These are phyloP conservation scores for Eragrostis curvula DNA, from an alignment of 176 grass and related monocot genomes.

Conservation along the genomic window DNA sequence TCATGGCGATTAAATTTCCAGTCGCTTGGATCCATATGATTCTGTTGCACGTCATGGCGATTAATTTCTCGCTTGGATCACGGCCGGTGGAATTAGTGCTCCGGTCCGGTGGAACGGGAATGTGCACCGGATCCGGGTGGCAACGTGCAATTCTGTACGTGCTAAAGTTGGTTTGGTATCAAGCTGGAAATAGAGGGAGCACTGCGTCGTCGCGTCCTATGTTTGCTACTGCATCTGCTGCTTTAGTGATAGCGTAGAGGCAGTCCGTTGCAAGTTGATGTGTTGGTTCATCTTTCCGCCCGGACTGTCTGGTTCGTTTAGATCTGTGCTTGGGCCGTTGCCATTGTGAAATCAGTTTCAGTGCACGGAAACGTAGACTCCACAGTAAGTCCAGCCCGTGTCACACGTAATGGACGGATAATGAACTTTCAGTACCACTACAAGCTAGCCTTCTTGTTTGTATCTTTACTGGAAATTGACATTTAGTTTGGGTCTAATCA, in stretches of 20 bases:
- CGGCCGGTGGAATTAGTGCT: neutral
- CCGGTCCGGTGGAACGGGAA: neutral
- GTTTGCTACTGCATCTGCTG: neutral
- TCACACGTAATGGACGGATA: neutral
- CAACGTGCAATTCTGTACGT: neutral
- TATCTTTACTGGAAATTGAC: too few species aligned
- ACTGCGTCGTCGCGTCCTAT: neutral
- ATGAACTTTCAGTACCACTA: neutral
- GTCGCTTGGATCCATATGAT: neutral
- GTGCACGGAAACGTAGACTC: neutral
- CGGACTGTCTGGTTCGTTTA: neutral
- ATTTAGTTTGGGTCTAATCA: too few species aligned
- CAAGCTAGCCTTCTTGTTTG: neutral
- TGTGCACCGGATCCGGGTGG: conserved; percentile 2
- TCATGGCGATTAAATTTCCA: neutral
- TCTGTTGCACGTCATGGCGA: neutral
- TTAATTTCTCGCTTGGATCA: neutral
- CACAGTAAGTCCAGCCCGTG: neutral
- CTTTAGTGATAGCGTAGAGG: neutral
- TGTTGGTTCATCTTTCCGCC: neutral
- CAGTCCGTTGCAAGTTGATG: neutral
- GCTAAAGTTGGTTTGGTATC: conserved; percentile 17
- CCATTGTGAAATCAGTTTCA: neutral
- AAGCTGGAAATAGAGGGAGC: conserved; percentile 17
- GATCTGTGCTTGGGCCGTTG: neutral